Percentiles rank a stretch among this genome's conserved stretches.
phyloP scores from a whole-genome alignment of 305 asterid species.

The Fraxinus velutina region DNA sequence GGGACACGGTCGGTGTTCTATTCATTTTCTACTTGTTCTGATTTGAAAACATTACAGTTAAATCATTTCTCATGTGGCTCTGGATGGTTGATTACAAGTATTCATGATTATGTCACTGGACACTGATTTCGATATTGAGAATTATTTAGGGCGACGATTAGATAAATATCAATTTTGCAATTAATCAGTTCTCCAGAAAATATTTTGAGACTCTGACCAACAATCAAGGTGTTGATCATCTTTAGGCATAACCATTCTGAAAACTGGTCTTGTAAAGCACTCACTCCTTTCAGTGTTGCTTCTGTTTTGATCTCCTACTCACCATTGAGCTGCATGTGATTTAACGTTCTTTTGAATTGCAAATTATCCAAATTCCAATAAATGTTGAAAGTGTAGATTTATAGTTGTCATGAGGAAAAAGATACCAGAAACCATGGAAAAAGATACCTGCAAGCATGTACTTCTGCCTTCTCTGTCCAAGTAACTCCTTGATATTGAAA shows the following conservation, averaged over 20 bases:
- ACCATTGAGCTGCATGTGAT: not conserved
- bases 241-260: not conserved
- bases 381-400: not conserved
- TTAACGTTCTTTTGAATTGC: not conserved
- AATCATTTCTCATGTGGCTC: slow-evolving; percentile 1
- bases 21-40: not conserved
- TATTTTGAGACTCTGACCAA: not conserved
- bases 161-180: not conserved
- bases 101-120: not conserved
- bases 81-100: not conserved
- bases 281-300: not conserved
- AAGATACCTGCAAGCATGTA: slow-evolving; percentile 7
- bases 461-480: not conserved
- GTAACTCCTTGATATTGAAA: slow-evolving; percentile 1
- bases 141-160: not conserved
- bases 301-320: not conserved
- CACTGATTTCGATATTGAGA: slow-evolving; percentile 12
- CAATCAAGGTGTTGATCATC: not conserved
- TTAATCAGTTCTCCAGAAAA: not conserved
- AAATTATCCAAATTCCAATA: not conserved
- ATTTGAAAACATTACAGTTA: not conserved
- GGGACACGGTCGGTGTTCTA: slow-evolving; percentile 53
- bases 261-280: slow-evolving; percentile 7
- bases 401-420: not conserved
- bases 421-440: not conserved